These are phyloP conservation scores for Solanum medicagineum DNA, from an alignment of 257 asterid species.

Conservation along the genomic window DNA sequence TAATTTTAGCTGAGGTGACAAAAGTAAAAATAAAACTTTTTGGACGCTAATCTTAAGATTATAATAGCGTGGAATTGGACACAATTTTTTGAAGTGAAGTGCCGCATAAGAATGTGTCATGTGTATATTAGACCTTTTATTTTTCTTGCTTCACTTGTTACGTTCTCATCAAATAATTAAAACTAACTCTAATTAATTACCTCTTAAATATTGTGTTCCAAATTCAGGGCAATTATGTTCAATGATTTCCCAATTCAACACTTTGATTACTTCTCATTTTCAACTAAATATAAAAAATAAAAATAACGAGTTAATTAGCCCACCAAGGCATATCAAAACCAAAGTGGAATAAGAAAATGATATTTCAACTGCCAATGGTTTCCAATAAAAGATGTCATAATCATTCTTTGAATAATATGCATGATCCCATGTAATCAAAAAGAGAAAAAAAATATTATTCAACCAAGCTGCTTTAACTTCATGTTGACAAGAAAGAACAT, in stretches of 20 bases:
- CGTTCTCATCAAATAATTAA: slow-evolving; percentile 21
- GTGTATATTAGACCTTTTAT: slow-evolving; percentile 4
- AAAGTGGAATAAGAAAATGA: slow-evolving; percentile 32
- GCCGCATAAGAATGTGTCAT: slow-evolving; percentile 26
- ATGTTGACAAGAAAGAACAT: slow-evolving; percentile 2
- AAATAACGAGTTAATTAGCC: not conserved
- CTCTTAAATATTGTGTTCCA: slow-evolving; percentile 6
- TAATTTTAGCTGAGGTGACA: no score
- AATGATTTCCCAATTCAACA: slow-evolving; percentile 23
- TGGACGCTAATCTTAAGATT: not conserved
- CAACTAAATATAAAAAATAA: not conserved
- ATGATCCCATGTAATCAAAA: not conserved
- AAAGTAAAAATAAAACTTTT: not conserved
- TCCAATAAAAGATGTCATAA: not conserved
- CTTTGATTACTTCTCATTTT: slow-evolving; percentile 45
- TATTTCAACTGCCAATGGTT: slow-evolving; percentile 32
- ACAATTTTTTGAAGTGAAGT: slow-evolving; percentile 28
- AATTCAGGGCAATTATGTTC: slow-evolving; percentile 32
- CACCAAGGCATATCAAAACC: slow-evolving; percentile 25
- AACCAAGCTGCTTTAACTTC: slow-evolving; percentile 1
- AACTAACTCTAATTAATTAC: slow-evolving; percentile 24
- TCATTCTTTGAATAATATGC: slow-evolving; percentile 1
- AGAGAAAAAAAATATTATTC: not conserved
- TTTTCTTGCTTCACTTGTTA: slow-evolving; percentile 19
- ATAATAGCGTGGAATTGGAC: slow-evolving; percentile 30